phyloP scores from a whole-genome alignment of 192 early-diverging fungal genomes.

The Linnemannia exigua region DNA sequence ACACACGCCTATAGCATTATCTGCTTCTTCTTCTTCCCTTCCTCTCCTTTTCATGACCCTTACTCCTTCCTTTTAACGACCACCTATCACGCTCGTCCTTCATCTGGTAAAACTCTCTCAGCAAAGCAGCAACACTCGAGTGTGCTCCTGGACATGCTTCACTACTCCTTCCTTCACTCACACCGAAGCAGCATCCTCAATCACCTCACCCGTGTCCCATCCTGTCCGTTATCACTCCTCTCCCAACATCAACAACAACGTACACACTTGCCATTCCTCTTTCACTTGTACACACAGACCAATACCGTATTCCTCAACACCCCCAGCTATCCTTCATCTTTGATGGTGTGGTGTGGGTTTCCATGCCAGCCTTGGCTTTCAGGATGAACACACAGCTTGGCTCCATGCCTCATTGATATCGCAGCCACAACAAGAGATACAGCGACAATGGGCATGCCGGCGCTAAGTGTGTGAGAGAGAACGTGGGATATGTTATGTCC shows the following conservation, averaged over 20 bases:
- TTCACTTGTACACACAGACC: constrained; percentile 2
- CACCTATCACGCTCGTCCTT: neutral
- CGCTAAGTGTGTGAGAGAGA: too few relatives aligned
- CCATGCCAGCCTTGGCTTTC: neutral
- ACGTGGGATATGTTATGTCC: too few relatives aligned
- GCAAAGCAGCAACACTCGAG: constrained; percentile 10
- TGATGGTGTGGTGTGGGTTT: neutral
- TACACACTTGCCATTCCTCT: neutral
- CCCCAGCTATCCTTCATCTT: neutral
- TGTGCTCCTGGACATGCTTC: neutral
- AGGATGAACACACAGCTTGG: too few relatives aligned
- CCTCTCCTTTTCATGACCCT: neutral
- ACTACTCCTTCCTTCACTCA: neutral
- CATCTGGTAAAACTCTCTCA: neutral
- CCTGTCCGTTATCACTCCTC: neutral
- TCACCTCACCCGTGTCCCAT: neutral
- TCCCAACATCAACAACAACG: neutral
- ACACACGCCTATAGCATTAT: neutral
- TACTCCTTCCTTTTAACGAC: neutral
- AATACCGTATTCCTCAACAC: neutral
- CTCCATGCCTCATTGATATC: too few relatives aligned
- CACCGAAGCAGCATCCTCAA: neutral
- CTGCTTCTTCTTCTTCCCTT: neutral
- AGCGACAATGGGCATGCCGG: too few relatives aligned
- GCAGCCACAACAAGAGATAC: too few relatives aligned